These are phyloP conservation scores for Alloteropsis semialata DNA, from an alignment of 176 grass and related monocot genomes.

Conservation along the genomic window DNA sequence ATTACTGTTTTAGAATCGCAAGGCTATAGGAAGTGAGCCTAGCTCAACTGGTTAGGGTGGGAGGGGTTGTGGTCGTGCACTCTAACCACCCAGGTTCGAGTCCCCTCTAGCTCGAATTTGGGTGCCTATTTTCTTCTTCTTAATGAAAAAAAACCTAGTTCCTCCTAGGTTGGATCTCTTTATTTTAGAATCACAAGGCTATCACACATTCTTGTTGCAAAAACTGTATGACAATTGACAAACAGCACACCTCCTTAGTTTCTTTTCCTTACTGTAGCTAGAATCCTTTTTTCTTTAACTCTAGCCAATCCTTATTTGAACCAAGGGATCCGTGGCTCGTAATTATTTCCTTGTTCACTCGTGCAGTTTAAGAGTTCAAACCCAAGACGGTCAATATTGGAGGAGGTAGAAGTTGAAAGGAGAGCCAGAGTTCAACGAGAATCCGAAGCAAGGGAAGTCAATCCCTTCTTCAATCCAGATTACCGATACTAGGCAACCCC, in stretches of 20 bases:
- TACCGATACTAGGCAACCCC: conserved; percentile 32
- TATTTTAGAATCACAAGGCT: background rate
- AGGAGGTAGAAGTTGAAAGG: conserved; percentile 90
- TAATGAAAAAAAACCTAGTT: too few species aligned
- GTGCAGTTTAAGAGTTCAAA: conserved; percentile 61
- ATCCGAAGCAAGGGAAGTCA: conserved; percentile 53
- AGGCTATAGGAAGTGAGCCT: too few species aligned
- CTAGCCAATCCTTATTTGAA: background rate
- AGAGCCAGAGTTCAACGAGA: conserved; percentile 59
- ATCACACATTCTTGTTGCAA: background rate
- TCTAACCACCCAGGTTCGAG: too few species aligned
- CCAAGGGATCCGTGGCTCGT: background rate
- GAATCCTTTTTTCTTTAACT: background rate
- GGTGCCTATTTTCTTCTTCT: too few species aligned
- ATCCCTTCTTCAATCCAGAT: conserved; percentile 58
- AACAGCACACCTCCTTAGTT: background rate
- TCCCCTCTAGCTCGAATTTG: too few species aligned
- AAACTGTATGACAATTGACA: background rate
- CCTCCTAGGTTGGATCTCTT: too few species aligned
- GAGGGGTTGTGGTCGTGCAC: too few species aligned
- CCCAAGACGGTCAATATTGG: conserved; percentile 64
- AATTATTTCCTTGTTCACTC: background rate
- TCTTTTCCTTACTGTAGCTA: background rate
- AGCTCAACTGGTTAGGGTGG: too few species aligned
- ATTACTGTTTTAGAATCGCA: background rate